These are phyloP conservation scores for Silene latifolia DNA, from an alignment of 148 eudicot genomes.

Conservation along the genomic window DNA sequence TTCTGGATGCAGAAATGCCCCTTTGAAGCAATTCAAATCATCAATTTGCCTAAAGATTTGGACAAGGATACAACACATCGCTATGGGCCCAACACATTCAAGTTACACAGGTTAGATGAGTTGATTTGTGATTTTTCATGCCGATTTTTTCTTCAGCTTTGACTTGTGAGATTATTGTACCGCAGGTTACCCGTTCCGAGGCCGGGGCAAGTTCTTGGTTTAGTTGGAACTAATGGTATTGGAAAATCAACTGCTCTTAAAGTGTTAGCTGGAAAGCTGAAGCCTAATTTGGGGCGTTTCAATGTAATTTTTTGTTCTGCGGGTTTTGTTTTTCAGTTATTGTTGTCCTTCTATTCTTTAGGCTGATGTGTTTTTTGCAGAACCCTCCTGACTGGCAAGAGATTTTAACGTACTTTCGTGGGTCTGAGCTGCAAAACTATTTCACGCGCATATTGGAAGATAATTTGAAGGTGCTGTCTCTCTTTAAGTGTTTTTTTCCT, in stretches of 20 bases:
- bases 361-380: constrained; percentile 38
- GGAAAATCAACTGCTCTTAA: constrained; percentile 97
- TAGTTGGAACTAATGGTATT: constrained; percentile 99
- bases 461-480: constrained; percentile 61
- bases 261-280: constrained; percentile 96
- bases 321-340: neutral
- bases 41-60: constrained; percentile 87
- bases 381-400: constrained; percentile 97
- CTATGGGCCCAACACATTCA: constrained; percentile 93
- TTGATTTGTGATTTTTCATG: neutral
- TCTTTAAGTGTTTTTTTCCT: neutral
- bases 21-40: constrained; percentile 94
- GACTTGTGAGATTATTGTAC: constrained; percentile 11
- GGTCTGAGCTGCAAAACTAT: constrained; percentile 85
- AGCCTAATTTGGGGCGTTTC: constrained; percentile 94
- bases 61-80: constrained; percentile 98
- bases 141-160: constrained; percentile 7
- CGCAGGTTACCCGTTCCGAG: constrained; percentile 92
- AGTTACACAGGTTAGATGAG: constrained; percentile 69
- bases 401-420: constrained; percentile 74
- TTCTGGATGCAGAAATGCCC: constrained; percentile 78
- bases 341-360: constrained; percentile 11
- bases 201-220: constrained; percentile 99
- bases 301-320: constrained; percentile 38
- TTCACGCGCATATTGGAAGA: constrained; percentile 89